Conservation (phyloP, 305 asterid species). For the Solanum chacoense region DNA sequence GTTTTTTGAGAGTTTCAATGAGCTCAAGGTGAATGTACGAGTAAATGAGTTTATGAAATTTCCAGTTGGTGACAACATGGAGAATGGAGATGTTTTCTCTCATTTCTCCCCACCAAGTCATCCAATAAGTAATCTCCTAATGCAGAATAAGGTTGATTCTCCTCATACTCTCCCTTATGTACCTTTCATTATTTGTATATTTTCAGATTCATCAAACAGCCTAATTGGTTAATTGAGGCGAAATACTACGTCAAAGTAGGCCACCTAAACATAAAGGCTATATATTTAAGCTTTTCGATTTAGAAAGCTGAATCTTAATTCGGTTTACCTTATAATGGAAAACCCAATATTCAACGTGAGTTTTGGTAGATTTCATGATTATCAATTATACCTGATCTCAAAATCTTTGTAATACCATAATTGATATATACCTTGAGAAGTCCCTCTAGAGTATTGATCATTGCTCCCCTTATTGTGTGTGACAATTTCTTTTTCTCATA, state of each 20-base stretch:
- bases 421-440: not conserved
- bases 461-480: not conserved
- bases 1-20: conserved; percentile 46
- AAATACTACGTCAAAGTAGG: not conserved
- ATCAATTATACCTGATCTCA: not conserved
- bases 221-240: not conserved
- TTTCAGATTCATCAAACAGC: not conserved
- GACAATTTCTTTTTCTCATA: not conserved
- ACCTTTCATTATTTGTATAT: not conserved
- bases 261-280: not conserved
- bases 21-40: conserved; percentile 32
- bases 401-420: not conserved
- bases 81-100: conserved; percentile 29
- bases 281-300: not conserved
- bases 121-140: conserved; percentile 32
- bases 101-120: conserved; percentile 42
- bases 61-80: conserved; percentile 39
- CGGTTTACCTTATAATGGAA: not conserved
- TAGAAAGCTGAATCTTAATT: not conserved
- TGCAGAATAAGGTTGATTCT: conserved; percentile 45
- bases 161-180: not conserved
- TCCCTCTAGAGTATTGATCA: not conserved
- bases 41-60: conserved; percentile 37
- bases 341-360: not conserved
- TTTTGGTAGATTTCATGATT: not conserved